A percentile compares a stretch with the other conserved stretches of the same genome.
Conservation (phyloP, 352 stramenopile species). For the Globisporangium canariense region DNA sequence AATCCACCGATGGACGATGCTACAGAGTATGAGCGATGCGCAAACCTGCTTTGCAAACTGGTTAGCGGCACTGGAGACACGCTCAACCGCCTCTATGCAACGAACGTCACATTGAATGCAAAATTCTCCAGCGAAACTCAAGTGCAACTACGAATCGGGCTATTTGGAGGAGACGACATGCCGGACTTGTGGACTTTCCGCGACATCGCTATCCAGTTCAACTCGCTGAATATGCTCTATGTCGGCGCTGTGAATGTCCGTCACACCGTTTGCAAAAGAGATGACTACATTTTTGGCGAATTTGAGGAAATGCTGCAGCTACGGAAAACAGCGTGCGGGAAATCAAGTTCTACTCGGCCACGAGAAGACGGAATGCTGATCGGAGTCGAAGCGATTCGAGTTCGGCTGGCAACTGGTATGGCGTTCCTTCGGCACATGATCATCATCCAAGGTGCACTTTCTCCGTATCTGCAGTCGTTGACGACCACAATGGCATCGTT, state of each 20-base stretch:
- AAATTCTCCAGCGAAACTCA: constrained; percentile 29
- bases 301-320: constrained; percentile 60
- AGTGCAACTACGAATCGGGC: constrained; percentile 36
- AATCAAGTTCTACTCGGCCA: constrained; percentile 3
- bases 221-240: constrained; percentile 34
- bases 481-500: constrained; percentile 19
- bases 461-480: constrained; percentile 28
- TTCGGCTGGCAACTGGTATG: constrained; percentile 36
- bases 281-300: constrained; percentile 65
- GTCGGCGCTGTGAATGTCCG: constrained; percentile 40
- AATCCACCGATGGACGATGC: constrained; percentile 51
- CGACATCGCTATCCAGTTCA: constrained; percentile 38
- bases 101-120: constrained; percentile 40
- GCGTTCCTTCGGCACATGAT: constrained; percentile 28
- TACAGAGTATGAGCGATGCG: constrained; percentile 34
- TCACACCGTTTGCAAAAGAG: constrained; percentile 45
- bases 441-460: constrained; percentile 27
- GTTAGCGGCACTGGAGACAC: constrained; percentile 66
- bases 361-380: constrained; percentile 57
- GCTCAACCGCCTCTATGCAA: constrained; percentile 56
- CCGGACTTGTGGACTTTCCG: constrained; percentile 69
- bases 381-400: constrained; percentile 37
- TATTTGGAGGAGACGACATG: constrained; percentile 67
- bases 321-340: constrained; percentile 33
- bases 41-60: constrained; percentile 33